Base-by-base conservation (phyloP, 306 rosid species). In the Mimosa pudica region DNA sequence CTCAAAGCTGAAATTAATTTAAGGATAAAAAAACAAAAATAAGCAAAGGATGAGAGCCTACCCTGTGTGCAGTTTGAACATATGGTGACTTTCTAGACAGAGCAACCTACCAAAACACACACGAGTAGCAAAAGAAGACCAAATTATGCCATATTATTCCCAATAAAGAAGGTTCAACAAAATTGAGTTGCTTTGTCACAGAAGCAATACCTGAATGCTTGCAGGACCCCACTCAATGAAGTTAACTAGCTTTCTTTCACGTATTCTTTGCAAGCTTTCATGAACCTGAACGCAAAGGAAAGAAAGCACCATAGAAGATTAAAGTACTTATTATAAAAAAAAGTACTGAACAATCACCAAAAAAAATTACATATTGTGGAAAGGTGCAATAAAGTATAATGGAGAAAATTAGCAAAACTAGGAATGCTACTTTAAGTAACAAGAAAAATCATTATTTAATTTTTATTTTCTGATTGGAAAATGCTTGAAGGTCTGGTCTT, bases 211-310 rank as follows among this genome's bases (percentile, higher is more conserved):
- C 96, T 95, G 99, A 80, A 95, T 95, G 81, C 99, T 95, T 49
- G 99, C 99, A 73, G 99, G 99, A 63, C 99, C 99, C 99, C 99
- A 95, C 80, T 95, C 98, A 77, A 95, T 93, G 81, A 95, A 95
- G 90, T 95, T 95, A 72, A 95, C 98, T 33, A 93, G 94, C 89
- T 95, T 95, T 82, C 99, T 90, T 90, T 95, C 98, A 61, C 98
- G 97, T 80, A 95, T 95, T 88, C 98, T 91, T 86, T 95, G 99
- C 93, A 95, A 89, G 89, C 98, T 95, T 87, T 95, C 99, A 61
- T 93, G 99, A 87, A 92, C 98, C 99, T 95, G 88, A 77, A 85
- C 55, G 76, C 80, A 76, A 12, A 70, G 51, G 79, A 79, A 81
- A 61, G 75, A 16, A 77, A 74, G 85, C 62, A 72, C 76, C 85